A percentile compares a stretch with the other conserved stretches of the same genome.
These are phyloP conservation scores for Afroboletus lepidellus DNA, from an alignment of 1,284 basidiomycete genomes.

Conservation along the genomic window DNA sequence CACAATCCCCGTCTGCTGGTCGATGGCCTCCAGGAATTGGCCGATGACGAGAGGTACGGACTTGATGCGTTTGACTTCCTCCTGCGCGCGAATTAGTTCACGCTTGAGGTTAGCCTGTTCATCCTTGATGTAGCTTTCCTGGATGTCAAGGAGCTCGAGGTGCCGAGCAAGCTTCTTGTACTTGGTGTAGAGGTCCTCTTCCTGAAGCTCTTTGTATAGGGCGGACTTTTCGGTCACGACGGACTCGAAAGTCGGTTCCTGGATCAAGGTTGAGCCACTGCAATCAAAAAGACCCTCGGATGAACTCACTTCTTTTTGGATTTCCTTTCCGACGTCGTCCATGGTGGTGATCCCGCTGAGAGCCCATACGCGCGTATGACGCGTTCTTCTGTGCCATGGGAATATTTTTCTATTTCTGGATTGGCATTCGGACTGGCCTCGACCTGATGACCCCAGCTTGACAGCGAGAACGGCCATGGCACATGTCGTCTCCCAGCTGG, in stretches of 20 bases:
- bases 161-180: constrained; percentile 94
- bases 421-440: not conserved
- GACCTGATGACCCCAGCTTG: not conserved
- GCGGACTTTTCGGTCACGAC: constrained; percentile 87
- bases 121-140: constrained; percentile 98
- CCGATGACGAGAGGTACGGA: constrained; percentile 99
- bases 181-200: constrained; percentile 93
- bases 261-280: constrained; percentile 1
- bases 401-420: constrained; percentile 27
- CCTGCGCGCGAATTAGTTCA: constrained; percentile 96
- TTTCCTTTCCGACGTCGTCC: constrained; percentile 83
- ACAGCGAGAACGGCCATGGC: constrained; percentile 58
- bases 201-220: constrained; percentile 81
- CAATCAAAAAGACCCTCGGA: not conserved
- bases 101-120: constrained; percentile 98
- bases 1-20: constrained; percentile 96
- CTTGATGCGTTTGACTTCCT: constrained; percentile 99
- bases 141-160: constrained; percentile 91
- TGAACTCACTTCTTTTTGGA: constrained; percentile 73
- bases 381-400: constrained; percentile 31
- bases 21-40: constrained; percentile 98
- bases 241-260: constrained; percentile 91
- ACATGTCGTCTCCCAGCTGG: constrained; percentile 80
- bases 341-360: constrained; percentile 39
- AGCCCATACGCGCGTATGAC: constrained; percentile 30